Base-by-base conservation (phyloP, 441 rosid genomes). In the Gossypium laxum region DNA sequence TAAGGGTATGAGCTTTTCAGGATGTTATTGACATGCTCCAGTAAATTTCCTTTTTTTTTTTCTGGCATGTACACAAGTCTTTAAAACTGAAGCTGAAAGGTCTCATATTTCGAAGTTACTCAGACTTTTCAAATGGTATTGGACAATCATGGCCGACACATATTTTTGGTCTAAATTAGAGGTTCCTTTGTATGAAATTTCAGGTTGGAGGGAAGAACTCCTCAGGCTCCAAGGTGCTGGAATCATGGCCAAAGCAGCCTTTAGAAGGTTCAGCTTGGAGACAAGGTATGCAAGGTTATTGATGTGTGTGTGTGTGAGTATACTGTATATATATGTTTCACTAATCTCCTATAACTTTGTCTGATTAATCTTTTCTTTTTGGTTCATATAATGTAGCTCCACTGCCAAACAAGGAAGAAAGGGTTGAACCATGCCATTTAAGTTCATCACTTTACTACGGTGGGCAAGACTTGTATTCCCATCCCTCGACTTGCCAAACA, bases 381-480 rank as follows among this genome's bases (percentile, higher is more conserved):
- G 34, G 17, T 15, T 2, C 4, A 45, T 11, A 34, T 34, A 51
- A 24, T 50, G 22, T 61, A 88, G 91, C 77, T 50, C 34, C 47
- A n/a, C 15, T 12, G 19, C 60, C 63, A 41, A 67, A 74, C 76
- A 80, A 72, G 73, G 82, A 82, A 78, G 91, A 83, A 75, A 83
- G 79, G 70, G 81, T 30, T 50, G 82, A 79, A 26, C 91, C 92
- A 22, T 92, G 91, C 71, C 87, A 87, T 75, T 81, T 90, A 64
- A 90, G 96, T 75, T 92, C 98, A 64, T 87, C 96, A 17, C 82
- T 89, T 72, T 89, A 90, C 87, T 89, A 90, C 32, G 92, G 98
- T 64, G 96, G 96, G 18, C 98, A 82, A 84, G 95, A 90, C 51
- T 78, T 84, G 67, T 89, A 85, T 72, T 83, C 87, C 67, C 78